These are phyloP conservation scores for Mycosphaerella sp. DNA, from an alignment of 2,329 filamentous ascomycete species.

Conservation along the genomic window DNA sequence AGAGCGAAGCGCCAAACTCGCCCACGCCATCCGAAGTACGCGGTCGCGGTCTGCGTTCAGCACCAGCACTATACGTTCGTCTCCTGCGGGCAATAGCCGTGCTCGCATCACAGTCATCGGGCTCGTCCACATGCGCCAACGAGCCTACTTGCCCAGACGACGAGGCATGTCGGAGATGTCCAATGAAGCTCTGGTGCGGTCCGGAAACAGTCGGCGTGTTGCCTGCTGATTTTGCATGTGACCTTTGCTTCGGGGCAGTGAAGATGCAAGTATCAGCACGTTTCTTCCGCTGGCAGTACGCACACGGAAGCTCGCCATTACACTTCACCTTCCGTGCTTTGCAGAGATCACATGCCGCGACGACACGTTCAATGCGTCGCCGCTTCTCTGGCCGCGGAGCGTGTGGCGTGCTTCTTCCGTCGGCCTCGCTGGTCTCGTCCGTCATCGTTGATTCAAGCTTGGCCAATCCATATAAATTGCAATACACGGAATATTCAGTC, in stretches of 20 bases:
- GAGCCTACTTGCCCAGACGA: background rate
- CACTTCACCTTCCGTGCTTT: conserved; percentile 48
- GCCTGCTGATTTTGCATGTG: conserved; percentile 23
- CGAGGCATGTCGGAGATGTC: background rate
- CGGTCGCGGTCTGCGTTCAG: conserved; percentile 6
- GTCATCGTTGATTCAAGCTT: background rate
- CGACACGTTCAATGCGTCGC: conserved; percentile 22
- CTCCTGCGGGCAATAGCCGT: background rate
- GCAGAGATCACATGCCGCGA: conserved; percentile 42
- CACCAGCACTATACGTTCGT: conserved; percentile 1
- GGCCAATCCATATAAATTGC: background rate
- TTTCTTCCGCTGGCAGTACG: conserved; percentile 43
- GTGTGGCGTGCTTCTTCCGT: background rate
- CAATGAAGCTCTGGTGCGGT: background rate
- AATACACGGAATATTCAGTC: no score
- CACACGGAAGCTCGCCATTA: conserved; percentile 46
- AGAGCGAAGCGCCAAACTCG: conserved; percentile 14
- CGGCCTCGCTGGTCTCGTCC: background rate
- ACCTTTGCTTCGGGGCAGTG: conserved; percentile 15
- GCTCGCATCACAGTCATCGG: background rate
- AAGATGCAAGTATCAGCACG: conserved; percentile 37
- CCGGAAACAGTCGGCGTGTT: conserved; percentile 25
- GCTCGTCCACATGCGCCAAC: background rate
- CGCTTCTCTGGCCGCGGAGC: conserved; percentile 14
- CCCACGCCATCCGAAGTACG: conserved; percentile 11